phyloP scores from a whole-genome alignment of 1,139 yeast species.

The Scheffersomyces stambukii region DNA sequence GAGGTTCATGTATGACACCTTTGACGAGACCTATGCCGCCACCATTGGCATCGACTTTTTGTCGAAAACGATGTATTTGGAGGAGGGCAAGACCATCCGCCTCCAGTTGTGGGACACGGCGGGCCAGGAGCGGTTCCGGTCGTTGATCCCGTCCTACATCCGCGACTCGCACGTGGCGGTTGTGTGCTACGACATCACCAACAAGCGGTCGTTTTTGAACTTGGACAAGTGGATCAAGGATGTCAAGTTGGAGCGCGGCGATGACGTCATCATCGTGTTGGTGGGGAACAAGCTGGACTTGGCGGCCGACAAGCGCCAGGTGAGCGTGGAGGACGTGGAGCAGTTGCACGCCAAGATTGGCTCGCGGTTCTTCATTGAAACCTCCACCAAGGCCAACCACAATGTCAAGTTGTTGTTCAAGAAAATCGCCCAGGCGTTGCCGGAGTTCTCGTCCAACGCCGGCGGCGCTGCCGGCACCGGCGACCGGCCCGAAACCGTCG shows the following conservation, averaged over 20 bases:
- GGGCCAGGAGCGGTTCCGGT: conserved; percentile 59
- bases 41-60: conserved; percentile 96
- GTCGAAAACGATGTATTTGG: conserved; percentile 68
- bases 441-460: conserved; percentile 62
- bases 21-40: conserved; percentile 92
- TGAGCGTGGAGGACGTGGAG: conserved; percentile 77
- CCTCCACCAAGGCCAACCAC: conserved; percentile 92
- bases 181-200: conserved; percentile 89
- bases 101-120: conserved; percentile 59
- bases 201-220: conserved; percentile 73
- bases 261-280: conserved; percentile 50
- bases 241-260: conserved; percentile 73
- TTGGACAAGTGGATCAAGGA: conserved; percentile 50
- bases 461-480: conserved; percentile 21
- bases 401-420: conserved; percentile 87
- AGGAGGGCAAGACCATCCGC: conserved; percentile 51
- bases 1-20: conserved; percentile 97
- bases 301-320: conserved; percentile 65
- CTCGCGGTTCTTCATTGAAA: conserved; percentile 81
- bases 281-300: conserved; percentile 62
- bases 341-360: conserved; percentile 50
- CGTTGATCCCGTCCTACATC: conserved; percentile 77
- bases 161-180: conserved; percentile 97
- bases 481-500: conserved; percentile 40
- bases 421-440: conserved; percentile 85